Base-by-base conservation (phyloP, 2,329 filamentous ascomycete species). In the Nemania sp. region DNA sequence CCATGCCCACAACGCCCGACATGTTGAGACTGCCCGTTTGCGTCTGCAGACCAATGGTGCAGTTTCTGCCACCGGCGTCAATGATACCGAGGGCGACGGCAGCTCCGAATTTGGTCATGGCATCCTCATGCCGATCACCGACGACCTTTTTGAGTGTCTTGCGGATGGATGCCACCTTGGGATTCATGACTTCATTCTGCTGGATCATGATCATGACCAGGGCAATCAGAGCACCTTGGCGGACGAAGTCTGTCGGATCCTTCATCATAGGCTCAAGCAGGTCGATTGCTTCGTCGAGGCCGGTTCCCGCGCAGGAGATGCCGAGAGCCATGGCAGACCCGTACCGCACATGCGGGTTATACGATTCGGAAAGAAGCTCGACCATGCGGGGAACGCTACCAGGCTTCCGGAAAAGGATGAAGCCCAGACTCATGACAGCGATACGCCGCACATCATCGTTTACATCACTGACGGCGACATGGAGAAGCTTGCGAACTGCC, bases 131-230 rank as follows among this genome's bases (percentile, higher is more conserved):
- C 47, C 94, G 88, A 71, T 99, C 94, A 33, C 89, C 86, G 20
- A 97, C 86, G 52, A 97, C 91, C 80, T 96, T 97, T 77, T 91
- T 88, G 57, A 99, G 83, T 3, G 90, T 92, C 78, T 97, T 97
- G 65, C 94, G 88, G 62, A 97, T 92, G 1, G 86, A 83, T 19
- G 86, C 84, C 42, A 97, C 93, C 79, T 97, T 97, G 65, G 94
- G 92, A 75, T 97, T 99, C 90, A 97, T 96, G 23, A 88, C 88
- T 74, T 99, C 94, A 67, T 97, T 99, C 72, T 97, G 94, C 75
- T 99, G 94, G n/a, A 97, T 90, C 81, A 99, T 87, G 66, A 99
- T 96, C 94, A 99, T 99, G 56, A 94, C 85, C 53, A 97, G 80
- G 2, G 94, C 85, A 65, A 99, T 97, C 60, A 97, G 79, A 34